Evolutionary conservation across 2,329 filamentous ascomycete species (phyloP), one percentile per base, ranked within the genome.

Genomic region (Exserohilum rostratum): DNA sequence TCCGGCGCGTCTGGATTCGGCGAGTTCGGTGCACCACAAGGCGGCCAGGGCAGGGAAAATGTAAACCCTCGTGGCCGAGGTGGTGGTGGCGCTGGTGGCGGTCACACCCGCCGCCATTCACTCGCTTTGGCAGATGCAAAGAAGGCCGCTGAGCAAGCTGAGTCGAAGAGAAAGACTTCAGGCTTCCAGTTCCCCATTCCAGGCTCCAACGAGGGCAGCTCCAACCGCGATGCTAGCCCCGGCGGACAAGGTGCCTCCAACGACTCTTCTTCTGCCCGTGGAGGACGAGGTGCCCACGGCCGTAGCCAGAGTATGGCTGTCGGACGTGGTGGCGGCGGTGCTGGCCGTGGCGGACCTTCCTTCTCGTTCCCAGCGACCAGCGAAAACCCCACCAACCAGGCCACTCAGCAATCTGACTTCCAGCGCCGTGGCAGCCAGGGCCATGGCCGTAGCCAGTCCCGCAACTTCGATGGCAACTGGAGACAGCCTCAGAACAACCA

Each of bases 391-490:
- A 80, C 80, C 51, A 64, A 60, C 44, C 74, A 78, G 60, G 70
- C 72, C 56, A 78, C 75, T 58, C 76, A 76, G 58, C 77, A 79
- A 60, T 71, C 78, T 12, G 91, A 95, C 64, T 90, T 92, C 71
- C 83, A 87, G 65, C 88, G 90, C 58, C 90, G 91, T 65, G 87
- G 89, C 66, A 90, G 89, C 67, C 84, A 86, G 62, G 89, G 91
- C 52, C 95, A 99, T 74, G 88, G 85, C 60, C 87, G 95, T 58
- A 89, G 88, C 29, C 86, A 86, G 10, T 99, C 95, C 20, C 87
- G 95, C 60, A 99, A 98, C 78, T 98, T 98, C 71, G 95, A 99
- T 65, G 88, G 93, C 68, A 99, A 99, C 78, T 99, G 95, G 95
- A 90, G 95, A 68, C 96, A 92, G 70, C 93, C 90, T 65, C 85